Base-by-base conservation (phyloP, 306 rosid species). In the Pterocarpus santalinus region DNA sequence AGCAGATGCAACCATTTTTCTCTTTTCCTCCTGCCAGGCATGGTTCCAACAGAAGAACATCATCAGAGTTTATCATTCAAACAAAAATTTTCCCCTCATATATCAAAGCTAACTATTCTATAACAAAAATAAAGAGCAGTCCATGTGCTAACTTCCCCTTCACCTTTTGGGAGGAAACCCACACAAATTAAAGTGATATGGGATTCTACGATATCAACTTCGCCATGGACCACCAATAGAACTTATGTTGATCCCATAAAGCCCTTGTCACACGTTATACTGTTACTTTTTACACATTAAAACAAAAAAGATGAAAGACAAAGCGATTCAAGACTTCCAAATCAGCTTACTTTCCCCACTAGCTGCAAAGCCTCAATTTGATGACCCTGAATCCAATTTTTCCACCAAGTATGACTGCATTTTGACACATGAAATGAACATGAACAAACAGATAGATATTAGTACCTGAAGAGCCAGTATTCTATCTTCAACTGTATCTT, bases 1-100 rank as follows among this genome's bases (percentile, higher is more conserved):
- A 72, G 99, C 98, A 62, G 98, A 93, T 62, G 98, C 99, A 64
- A 93, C 99, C 98, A 95, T 93, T 85, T 93, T 93, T 81, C 92
- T 87, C 91, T 93, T 95, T 72, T 95, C 97, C 49, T 93, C 99
- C 99, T 95, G 91, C 79, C 83, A 67, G 70, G 76, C 56, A 84
- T 38, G 69, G 61, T 51, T 64, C 75, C 75, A 84, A 68, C 70
- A 84, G 35, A 61, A 33, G 30, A 52, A 33, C 65, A 60, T 15
- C 76, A 72, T 70, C 82, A 85, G 78, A 84, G 60, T 74, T 51
- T 16, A 17, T 22, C 58, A 57, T 32, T 14, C 22, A 63, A 17
- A 49, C 56, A 49, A 16, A 69, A 34, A 9, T 33, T 15, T 12
- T 16, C 28, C 41, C 58, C 71, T 2, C 10, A 2, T 7, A 35